A percentile compares a stretch with the other conserved stretches of the same genome.
phyloP scores from a whole-genome alignment of 116 monocot species.

The Papilionanthe hybrid region DNA sequence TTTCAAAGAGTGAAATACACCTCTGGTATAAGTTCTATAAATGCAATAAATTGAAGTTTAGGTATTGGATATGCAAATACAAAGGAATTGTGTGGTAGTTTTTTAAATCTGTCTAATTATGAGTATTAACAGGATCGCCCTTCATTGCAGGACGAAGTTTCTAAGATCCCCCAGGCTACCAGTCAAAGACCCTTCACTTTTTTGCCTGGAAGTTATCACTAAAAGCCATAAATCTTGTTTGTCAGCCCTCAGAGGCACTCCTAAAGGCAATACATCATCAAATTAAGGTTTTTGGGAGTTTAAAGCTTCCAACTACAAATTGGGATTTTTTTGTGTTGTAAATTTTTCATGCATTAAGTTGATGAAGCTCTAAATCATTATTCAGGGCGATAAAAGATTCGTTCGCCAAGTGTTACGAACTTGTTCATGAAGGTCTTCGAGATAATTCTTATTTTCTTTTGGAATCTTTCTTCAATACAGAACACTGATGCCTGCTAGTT shows the following conservation, averaged over 20 bases:
- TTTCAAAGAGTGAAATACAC: no score
- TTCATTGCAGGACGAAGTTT: slow-evolving; percentile 4
- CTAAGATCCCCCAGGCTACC: neutral
- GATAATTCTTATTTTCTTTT: neutral
- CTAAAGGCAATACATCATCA: neutral
- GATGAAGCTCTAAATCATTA: no score
- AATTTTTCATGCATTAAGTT: no score
- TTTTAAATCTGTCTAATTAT: no score
- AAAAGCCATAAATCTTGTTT: neutral
- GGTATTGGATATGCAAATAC: no score
- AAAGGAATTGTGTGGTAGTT: no score
- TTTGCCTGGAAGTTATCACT: slow-evolving; percentile 8
- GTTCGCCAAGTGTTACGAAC: no score
- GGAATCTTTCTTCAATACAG: neutral
- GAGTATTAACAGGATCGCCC: neutral
- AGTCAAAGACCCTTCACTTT: neutral
- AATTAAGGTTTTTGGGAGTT: neutral
- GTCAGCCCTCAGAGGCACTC: neutral
- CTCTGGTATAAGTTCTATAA: no score
- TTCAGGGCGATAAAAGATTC: no score
- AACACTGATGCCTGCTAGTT: neutral
- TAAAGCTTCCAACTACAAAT: neutral
- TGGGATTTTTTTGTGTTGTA: neutral
- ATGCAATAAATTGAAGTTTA: no score
- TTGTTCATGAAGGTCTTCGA: neutral